Evolutionary conservation across 257 asterid species (phyloP).

Genomic region (Capsicum pubescens): DNA sequence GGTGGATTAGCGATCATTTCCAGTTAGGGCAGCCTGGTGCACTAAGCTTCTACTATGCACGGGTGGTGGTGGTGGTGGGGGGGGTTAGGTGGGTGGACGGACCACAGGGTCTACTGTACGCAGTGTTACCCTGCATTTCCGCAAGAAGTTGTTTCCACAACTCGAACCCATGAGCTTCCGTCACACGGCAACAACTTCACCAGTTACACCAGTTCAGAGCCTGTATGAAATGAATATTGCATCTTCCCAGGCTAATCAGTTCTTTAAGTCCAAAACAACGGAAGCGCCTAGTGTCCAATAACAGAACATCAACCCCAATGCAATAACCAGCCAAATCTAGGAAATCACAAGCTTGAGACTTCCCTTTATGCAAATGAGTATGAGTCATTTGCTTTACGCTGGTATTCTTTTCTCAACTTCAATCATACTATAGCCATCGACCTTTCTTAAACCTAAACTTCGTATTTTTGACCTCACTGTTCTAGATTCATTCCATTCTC

Average conservation of each 20-base stretch:
- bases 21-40: not conserved
- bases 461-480: constrained; percentile 64
- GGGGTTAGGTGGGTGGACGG: no score
- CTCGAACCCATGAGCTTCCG: not conserved
- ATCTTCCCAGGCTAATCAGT: not conserved
- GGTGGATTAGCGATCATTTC: not conserved
- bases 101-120: not conserved
- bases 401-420: constrained; percentile 39
- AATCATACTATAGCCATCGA: constrained; percentile 76
- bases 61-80: no score
- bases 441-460: constrained; percentile 58
- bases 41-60: not conserved
- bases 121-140: not conserved
- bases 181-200: not conserved
- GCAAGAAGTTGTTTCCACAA: not conserved
- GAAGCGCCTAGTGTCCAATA: not conserved
- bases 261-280: not conserved
- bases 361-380: not conserved
- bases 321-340: not conserved
- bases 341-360: not conserved
- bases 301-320: not conserved
- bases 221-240: constrained; percentile 6
- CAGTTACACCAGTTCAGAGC: not conserved
- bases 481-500: constrained; percentile 65
- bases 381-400: not conserved